These are phyloP conservation scores for Kalanchoe fedtschenkoi DNA, from an alignment of 164 flowering plant genomes.

Conservation along the genomic window DNA sequence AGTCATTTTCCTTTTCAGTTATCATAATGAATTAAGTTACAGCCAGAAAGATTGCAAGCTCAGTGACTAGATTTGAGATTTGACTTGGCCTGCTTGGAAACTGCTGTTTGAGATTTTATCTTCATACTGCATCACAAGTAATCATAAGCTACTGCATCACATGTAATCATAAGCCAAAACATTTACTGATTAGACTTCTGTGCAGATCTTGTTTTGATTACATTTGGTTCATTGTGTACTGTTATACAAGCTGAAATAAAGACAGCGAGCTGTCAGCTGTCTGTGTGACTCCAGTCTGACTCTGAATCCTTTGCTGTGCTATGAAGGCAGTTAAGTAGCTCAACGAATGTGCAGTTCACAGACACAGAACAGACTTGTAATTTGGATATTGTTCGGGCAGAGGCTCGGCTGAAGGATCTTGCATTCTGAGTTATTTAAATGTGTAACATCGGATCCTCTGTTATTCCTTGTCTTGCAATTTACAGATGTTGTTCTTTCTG, in stretches of 20 bases:
- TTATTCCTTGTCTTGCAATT: neutral
- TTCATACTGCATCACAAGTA: neutral
- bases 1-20: neutral
- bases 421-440: neutral
- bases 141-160: no score
- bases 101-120: neutral
- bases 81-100: neutral
- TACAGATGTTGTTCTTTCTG: conserved; percentile 10
- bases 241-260: neutral
- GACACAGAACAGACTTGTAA: neutral
- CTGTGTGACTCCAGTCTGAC: neutral
- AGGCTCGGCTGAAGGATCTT: neutral
- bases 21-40: neutral
- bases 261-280: no score
- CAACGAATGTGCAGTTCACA: neutral
- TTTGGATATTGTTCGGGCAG: neutral
- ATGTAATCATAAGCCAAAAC: no score
- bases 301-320: neutral
- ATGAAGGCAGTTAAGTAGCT: neutral
- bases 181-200: neutral
- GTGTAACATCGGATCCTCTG: neutral
- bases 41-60: neutral
- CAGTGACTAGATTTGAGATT: neutral
- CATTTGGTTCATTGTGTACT: neutral
- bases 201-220: neutral